These are phyloP conservation scores for Boletus vinaceobasis DNA, from an alignment of 768 basidiomycete species.

Conservation along the genomic window DNA sequence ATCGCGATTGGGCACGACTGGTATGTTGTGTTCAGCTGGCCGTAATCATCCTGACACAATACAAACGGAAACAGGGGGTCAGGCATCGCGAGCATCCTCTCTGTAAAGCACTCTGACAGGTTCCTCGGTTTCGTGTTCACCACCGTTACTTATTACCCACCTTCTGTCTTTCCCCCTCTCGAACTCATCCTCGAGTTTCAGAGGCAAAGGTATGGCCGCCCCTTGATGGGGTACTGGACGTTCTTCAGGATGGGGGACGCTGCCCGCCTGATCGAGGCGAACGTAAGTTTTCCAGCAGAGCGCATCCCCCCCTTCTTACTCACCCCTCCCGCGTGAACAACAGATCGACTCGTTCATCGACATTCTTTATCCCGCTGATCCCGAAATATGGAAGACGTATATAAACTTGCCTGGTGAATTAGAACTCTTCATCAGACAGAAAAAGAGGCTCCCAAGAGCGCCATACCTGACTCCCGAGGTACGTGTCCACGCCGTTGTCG, in stretches of 20 bases:
- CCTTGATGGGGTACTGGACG: slow-evolving; percentile 42
- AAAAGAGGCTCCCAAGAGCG: slow-evolving; percentile 18
- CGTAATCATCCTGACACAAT: slow-evolving; percentile 1
- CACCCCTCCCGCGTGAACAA: neutral
- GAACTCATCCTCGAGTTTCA: slow-evolving; percentile 25
- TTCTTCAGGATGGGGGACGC: slow-evolving; percentile 34
- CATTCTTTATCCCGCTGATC: slow-evolving; percentile 34
- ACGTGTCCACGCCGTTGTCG: neutral
- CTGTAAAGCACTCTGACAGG: slow-evolving; percentile 37
- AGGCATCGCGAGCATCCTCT: slow-evolving; percentile 33
- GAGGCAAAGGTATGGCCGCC: slow-evolving; percentile 32
- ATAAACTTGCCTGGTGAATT: slow-evolving; percentile 35
- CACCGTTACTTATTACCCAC: slow-evolving; percentile 33
- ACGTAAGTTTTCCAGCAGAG: slow-evolving; percentile 24
- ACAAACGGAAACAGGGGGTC: slow-evolving; percentile 33
- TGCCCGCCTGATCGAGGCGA: slow-evolving; percentile 30
- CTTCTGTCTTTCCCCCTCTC: slow-evolving; percentile 25
- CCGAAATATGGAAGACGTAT: slow-evolving; percentile 33
- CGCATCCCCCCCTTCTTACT: neutral
- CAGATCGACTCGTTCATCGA: slow-evolving; percentile 41
- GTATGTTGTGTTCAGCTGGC: slow-evolving; percentile 17
- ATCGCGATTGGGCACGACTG: slow-evolving; percentile 43
- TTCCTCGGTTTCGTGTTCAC: slow-evolving; percentile 40
- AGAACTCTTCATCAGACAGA: slow-evolving; percentile 30
- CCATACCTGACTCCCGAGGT: slow-evolving; percentile 36